phyloP scores from a whole-genome alignment of 2,329 filamentous ascomycete species.

The Seiridium unicorne region DNA sequence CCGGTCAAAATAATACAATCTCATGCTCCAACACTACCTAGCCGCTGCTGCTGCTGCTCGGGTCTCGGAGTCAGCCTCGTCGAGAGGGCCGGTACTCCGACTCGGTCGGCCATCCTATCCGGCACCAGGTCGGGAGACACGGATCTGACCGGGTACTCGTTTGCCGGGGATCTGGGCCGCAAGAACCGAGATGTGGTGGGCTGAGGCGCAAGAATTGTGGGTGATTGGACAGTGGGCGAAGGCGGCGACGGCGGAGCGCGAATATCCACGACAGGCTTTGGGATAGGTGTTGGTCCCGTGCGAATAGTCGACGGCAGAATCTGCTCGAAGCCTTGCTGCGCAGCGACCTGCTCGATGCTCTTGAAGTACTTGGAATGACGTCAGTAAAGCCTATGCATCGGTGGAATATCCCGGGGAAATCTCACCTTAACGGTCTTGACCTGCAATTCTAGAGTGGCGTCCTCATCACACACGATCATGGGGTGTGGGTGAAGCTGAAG shows the following conservation, averaged over 20 bases:
- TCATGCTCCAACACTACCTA: slow-evolving; percentile 13
- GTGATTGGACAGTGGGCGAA: slow-evolving; percentile 21
- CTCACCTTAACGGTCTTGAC: slow-evolving; percentile 69
- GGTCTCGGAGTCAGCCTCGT: slow-evolving; percentile 29
- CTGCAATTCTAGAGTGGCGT: slow-evolving; percentile 70
- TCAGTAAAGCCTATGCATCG: neutral
- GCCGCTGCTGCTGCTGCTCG: slow-evolving; percentile 18
- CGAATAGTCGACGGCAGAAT: slow-evolving; percentile 56
- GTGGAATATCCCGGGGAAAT: no score
- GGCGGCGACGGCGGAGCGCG: slow-evolving; percentile 21
- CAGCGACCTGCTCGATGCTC: slow-evolving; percentile 65
- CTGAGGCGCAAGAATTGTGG: slow-evolving; percentile 51
- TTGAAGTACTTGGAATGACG: slow-evolving; percentile 59
- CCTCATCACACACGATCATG: slow-evolving; percentile 81
- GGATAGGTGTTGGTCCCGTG: slow-evolving; percentile 42
- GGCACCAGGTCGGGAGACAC: slow-evolving; percentile 60
- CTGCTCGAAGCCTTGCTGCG: slow-evolving; percentile 55
- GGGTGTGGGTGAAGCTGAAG: slow-evolving; percentile 79
- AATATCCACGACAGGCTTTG: slow-evolving; percentile 39
- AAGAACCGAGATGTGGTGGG: slow-evolving; percentile 55
- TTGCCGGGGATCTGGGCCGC: slow-evolving; percentile 49
- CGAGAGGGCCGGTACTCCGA: slow-evolving; percentile 45
- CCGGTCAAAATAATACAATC: neutral
- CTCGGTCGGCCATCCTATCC: slow-evolving; percentile 60
- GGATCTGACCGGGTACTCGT: slow-evolving; percentile 53